Evolutionary conservation across 305 asterid genomes (phyloP).

Genomic region (Plantago coronopus): DNA sequence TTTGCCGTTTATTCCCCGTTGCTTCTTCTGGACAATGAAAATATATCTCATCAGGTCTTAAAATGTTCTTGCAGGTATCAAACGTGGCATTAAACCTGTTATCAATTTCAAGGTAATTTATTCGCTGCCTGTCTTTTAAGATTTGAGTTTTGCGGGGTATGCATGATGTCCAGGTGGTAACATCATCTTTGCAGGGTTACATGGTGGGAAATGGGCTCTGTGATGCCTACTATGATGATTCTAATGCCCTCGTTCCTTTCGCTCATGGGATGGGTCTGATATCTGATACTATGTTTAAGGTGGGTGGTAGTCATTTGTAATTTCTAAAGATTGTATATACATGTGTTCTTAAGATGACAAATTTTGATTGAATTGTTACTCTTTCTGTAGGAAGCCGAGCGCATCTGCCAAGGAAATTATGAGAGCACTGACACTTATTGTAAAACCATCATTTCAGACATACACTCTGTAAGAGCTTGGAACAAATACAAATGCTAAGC

Average conservation of each 20-base stretch:
- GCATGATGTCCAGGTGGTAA: background rate
- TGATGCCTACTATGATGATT: conserved; percentile 36
- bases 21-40: background rate
- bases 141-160: background rate
- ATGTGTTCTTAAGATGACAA: background rate
- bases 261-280: conserved; percentile 61
- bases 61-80: conserved; percentile 32
- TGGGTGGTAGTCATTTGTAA: background rate
- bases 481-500: background rate
- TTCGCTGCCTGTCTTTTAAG: background rate
- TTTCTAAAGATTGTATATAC: background rate
- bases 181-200: conserved; percentile 43
- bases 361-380: background rate
- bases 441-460: conserved; percentile 12
- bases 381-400: conserved; percentile 40
- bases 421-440: conserved; percentile 20
- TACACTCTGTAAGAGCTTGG: conserved; percentile 29
- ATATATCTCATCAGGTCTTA: background rate
- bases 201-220: conserved; percentile 54
- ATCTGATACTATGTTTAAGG: conserved; percentile 40
- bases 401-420: conserved; percentile 35
- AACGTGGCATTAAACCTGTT: conserved; percentile 36
- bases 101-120: conserved; percentile 44
- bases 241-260: conserved; percentile 44
- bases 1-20: background rate